These are phyloP conservation scores for Calonectria hongkongensis DNA, from an alignment of 2,329 filamentous ascomycete species.

Conservation along the genomic window DNA sequence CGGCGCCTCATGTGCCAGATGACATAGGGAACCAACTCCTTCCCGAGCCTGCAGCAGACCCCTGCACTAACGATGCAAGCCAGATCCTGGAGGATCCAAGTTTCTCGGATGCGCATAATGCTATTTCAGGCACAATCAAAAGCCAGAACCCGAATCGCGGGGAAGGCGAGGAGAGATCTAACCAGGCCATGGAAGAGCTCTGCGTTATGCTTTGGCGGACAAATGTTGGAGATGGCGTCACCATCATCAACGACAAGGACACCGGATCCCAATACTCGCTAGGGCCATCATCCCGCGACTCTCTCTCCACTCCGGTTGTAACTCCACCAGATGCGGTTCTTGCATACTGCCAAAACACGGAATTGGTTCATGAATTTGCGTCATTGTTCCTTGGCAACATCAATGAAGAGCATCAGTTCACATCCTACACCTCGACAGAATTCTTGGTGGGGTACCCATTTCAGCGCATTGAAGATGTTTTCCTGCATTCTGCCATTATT, in stretches of 20 bases:
- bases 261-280: conserved; percentile 15
- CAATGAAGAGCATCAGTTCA: conserved; percentile 29
- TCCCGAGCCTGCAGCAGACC: background rate
- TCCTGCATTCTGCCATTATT: conserved; percentile 23
- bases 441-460: background rate
- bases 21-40: conserved; percentile 3
- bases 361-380: conserved; percentile 13
- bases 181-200: conserved; percentile 31
- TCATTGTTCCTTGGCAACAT: conserved; percentile 23
- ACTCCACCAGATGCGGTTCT: conserved; percentile 1
- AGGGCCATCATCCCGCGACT: background rate
- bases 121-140: too few species aligned
- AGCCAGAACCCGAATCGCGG: background rate
- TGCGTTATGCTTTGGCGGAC: conserved; percentile 31
- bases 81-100: background rate
- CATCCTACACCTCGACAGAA: background rate
- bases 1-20: background rate
- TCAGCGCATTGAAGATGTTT: conserved; percentile 17
- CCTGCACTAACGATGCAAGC: conserved; percentile 5
- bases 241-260: conserved; percentile 13
- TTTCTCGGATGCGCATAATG: background rate
- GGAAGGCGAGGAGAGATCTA: conserved; percentile 23
- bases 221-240: conserved; percentile 19
- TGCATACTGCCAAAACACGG: conserved; percentile 4
- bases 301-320: background rate